These are phyloP conservation scores for Cutaneotrichosporon daszewskae DNA, from an alignment of 1,284 basidiomycete species.

Conservation along the genomic window DNA sequence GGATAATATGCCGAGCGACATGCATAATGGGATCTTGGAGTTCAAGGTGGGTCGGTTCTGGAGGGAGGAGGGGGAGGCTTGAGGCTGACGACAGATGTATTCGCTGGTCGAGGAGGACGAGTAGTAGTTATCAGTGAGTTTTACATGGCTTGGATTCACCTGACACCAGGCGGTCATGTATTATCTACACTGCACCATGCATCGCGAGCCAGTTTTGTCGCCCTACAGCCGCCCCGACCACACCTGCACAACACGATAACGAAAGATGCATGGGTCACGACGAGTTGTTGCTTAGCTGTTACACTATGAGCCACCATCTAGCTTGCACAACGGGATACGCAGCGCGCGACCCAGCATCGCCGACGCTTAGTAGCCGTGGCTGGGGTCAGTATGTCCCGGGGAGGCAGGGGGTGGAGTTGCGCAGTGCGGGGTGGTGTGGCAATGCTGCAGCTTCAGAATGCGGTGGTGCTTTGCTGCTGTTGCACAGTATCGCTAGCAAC, in stretches of 20 bases:
- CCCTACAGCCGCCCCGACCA: no score
- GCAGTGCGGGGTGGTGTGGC: no score
- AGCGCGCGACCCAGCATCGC: neutral
- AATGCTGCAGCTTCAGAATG: no score
- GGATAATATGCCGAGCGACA: constrained; percentile 46
- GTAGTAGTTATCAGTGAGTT: no score
- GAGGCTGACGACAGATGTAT: constrained; percentile 29
- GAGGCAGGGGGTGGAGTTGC: neutral
- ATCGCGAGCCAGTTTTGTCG: no score
- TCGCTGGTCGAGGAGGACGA: constrained; percentile 35
- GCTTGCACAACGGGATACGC: neutral
- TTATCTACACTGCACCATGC: no score
- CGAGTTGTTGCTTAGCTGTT: constrained; percentile 3
- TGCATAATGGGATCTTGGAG: constrained; percentile 64
- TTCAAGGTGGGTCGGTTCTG: constrained; percentile 67
- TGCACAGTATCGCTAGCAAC: no score
- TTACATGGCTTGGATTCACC: no score
- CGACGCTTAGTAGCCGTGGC: constrained; percentile 11
- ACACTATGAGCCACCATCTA: constrained; percentile 6
- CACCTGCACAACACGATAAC: no score
- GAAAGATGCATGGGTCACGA: constrained; percentile 10
- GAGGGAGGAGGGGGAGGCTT: no score
- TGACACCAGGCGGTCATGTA: no score
- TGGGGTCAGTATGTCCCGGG: neutral
- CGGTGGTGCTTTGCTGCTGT: no score